phyloP scores from a whole-genome alignment of 176 grass and related monocot genomes.

The Rhynchospora pubera region DNA sequence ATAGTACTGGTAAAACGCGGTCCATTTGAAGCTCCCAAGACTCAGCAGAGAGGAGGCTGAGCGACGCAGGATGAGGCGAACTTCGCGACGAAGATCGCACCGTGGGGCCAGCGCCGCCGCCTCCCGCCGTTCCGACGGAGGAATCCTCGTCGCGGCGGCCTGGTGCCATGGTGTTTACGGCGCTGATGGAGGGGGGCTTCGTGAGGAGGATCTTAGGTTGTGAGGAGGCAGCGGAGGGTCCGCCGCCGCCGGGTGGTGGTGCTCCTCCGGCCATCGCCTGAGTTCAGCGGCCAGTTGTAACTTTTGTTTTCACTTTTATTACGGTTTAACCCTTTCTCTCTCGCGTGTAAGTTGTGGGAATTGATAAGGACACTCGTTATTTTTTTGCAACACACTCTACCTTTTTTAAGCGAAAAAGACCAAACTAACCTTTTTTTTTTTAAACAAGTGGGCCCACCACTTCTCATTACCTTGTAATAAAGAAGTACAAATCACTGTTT shows the following conservation, averaged over 20 bases:
- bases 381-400: too few relatives aligned
- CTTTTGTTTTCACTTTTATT: background rate
- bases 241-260: conserved; percentile 29
- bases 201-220: conserved; percentile 90
- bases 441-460: too few relatives aligned
- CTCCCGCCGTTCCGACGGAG: background rate
- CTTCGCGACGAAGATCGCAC: conserved; percentile 33
- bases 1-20: conserved; percentile 67
- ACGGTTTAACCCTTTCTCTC: background rate
- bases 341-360: too few relatives aligned
- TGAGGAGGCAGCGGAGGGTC: conserved; percentile 21
- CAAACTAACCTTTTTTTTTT: too few relatives aligned
- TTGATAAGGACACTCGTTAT: too few relatives aligned
- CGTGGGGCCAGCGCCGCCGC: background rate
- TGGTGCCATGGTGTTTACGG: conserved; percentile 21
- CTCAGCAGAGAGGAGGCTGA: conserved; percentile 58
- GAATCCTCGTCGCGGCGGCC: conserved; percentile 12
- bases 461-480: too few relatives aligned
- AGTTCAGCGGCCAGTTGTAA: background rate
- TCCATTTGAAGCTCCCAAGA: conserved; percentile 75
- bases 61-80: conserved; percentile 42
- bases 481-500: too few relatives aligned
- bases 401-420: too few relatives aligned
- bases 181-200: conserved; percentile 43
- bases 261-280: conserved; percentile 45